Evolutionary conservation across 2,329 filamentous ascomycete genomes (phyloP), one percentile per base, ranked within the genome.

Genomic region (Phialophora expanda): DNA sequence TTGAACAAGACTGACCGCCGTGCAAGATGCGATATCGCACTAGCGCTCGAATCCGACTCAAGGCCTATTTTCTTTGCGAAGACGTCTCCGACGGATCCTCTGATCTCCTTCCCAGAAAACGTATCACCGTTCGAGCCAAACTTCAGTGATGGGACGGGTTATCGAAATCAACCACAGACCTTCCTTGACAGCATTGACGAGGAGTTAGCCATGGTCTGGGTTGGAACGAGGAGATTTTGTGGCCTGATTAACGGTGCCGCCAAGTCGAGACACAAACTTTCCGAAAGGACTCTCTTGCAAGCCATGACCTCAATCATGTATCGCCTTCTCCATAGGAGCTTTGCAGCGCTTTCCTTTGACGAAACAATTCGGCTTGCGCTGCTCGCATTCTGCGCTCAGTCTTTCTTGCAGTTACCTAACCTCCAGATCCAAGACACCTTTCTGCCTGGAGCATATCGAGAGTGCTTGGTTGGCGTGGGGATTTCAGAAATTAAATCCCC

Each of bases 281-380:
- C 71, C 1, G 66, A 66, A 41, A 62, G 72, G 53, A 67, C 65
- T 3, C 64, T 76, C 5, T 59, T 74, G 14, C 68, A 76, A 9
- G 73, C 74, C 28, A 80, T 81, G 77, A 69, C 71, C 0, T 76
- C 79, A 17, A 73, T 78, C 26, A 77, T 78, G 71, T 83, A 82
- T 69, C 78, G 76, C 2, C 74, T 82, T 2, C 70, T 82, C 14
- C 58, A 73, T 26, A 76, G 77, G 73, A 56, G 62, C 7, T 77
- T 76, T 57, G 64, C 70, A 8, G 12, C 24, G 1, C 70, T 68
- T 11, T 75, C 75, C 0, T 50, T 71, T 11, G 69, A 79, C 30
- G 78, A 82, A 66, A 71, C 74, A 0, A 68, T 82, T n/a, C 78
- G 79, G 1, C 73, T 79, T 7, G 79, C 79, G 14, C 71, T 82